These are phyloP conservation scores for Coelastrella sp. DNA, from an alignment of 139 green algal genomes.

Conservation along the genomic window DNA sequence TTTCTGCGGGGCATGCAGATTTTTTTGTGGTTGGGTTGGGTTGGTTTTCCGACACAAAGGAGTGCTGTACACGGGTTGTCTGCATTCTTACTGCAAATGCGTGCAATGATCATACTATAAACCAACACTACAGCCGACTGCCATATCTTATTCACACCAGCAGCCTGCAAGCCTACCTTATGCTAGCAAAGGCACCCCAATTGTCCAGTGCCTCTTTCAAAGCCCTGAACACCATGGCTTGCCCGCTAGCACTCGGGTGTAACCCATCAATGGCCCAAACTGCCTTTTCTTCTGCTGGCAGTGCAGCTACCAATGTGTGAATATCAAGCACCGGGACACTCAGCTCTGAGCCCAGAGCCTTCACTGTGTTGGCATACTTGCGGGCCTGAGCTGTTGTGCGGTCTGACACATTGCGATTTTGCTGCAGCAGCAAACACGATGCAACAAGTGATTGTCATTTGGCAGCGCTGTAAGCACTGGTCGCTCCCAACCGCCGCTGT, in stretches of 20 bases:
- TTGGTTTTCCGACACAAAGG: too few relatives aligned
- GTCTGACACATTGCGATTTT: slow-evolving; percentile 43
- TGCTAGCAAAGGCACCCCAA: slow-evolving; percentile 48
- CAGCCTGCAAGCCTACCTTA: slow-evolving; percentile 50
- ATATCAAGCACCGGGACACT: slow-evolving; percentile 80
- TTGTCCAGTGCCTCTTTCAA: slow-evolving; percentile 59
- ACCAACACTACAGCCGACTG: too few relatives aligned
- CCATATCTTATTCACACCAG: background rate
- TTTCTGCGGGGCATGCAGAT: too few relatives aligned
- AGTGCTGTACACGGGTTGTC: too few relatives aligned
- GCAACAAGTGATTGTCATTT: background rate
- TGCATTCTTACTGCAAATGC: too few relatives aligned
- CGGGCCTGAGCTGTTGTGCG: slow-evolving; percentile 56
- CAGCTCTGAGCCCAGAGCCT: slow-evolving; percentile 56
- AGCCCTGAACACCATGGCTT: slow-evolving; percentile 60
- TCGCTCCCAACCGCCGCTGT: background rate
- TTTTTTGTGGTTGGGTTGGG: too few relatives aligned
- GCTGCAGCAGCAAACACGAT: background rate
- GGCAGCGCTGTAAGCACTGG: background rate
- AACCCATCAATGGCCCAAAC: slow-evolving; percentile 68
- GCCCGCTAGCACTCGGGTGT: slow-evolving; percentile 75
- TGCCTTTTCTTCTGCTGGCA: background rate
- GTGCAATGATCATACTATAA: background rate
- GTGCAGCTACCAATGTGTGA: slow-evolving; percentile 58
- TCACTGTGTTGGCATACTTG: slow-evolving; percentile 70